A percentile compares a stretch with the other conserved stretches of the same genome.
phyloP scores from a whole-genome alignment of 2,329 filamentous ascomycete genomes.

The Fusarium algeriense region DNA sequence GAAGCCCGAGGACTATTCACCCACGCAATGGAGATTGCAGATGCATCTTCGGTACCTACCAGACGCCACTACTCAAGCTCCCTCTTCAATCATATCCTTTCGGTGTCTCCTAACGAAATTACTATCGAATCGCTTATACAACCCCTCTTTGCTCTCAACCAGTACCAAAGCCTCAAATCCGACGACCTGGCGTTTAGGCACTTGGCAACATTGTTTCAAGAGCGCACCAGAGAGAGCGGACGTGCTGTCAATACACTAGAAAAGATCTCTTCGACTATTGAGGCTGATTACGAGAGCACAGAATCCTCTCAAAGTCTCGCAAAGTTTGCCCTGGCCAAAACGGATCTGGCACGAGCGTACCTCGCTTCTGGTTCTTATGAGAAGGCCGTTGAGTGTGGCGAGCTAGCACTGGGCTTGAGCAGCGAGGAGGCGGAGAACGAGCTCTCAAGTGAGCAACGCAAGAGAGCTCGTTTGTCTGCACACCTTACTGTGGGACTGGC shows the following conservation, averaged over 20 bases:
- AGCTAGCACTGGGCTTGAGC: conserved; percentile 82
- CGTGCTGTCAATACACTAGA: conserved; percentile 74
- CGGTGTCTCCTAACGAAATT: conserved; percentile 60
- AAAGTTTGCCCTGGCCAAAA: conserved; percentile 83
- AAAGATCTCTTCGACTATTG: conserved; percentile 75
- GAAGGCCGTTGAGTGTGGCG: conserved; percentile 81
- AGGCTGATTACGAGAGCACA: conserved; percentile 85
- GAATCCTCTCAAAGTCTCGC: conserved; percentile 81
- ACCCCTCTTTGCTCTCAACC: conserved; percentile 88
- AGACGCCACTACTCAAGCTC: conserved; percentile 84
- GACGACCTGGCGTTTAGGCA: conserved; percentile 80
- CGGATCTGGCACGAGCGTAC: conserved; percentile 87
- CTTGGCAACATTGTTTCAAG: conserved; percentile 82
- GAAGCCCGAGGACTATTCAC: conserved; percentile 90
- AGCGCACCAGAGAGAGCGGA: conserved; percentile 78
- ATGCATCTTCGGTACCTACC: conserved; percentile 77
- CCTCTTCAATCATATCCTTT: conserved; percentile 83
- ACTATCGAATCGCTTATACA: conserved; percentile 78
- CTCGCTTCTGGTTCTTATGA: conserved; percentile 76
- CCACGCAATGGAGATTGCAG: conserved; percentile 93
- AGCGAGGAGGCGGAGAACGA: conserved; percentile 77
- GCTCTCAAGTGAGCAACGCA: conserved; percentile 72
- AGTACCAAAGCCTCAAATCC: conserved; percentile 79
- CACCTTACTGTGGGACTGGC: conserved; percentile 89
- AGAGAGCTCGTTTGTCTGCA: conserved; percentile 81